Percentiles rank a stretch among this genome's conserved stretches.
These are phyloP conservation scores for Pulveroboletus sp. DNA, from an alignment of 768 basidiomycete species.

Conservation along the genomic window DNA sequence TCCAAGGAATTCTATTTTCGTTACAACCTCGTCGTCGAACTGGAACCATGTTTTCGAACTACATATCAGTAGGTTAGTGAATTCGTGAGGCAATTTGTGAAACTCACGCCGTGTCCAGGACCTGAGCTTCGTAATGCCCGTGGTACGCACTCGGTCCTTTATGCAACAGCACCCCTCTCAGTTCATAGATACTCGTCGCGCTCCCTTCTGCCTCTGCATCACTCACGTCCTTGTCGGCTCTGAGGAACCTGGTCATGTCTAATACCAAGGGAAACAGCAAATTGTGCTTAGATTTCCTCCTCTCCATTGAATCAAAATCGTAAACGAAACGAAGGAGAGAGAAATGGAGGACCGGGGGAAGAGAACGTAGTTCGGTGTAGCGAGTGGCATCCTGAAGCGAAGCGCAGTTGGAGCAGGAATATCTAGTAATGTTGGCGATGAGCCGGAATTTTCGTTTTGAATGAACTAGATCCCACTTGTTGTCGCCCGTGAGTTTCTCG, in stretches of 20 bases:
- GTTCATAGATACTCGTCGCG: conserved; percentile 56
- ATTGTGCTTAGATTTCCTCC: conserved; percentile 81
- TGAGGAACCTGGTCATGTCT: conserved; percentile 67
- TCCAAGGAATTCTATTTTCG: conserved; percentile 51
- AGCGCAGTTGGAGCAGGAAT: conserved; percentile 73
- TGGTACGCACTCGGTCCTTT: conserved; percentile 91
- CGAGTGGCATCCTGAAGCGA: conserved; percentile 75
- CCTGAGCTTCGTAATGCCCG: conserved; percentile 86
- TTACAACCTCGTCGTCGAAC: conserved; percentile 88
- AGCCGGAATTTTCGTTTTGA: background rate
- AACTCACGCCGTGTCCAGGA: conserved; percentile 64
- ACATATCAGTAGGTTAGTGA: conserved; percentile 3
- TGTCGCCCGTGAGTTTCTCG: conserved; percentile 77
- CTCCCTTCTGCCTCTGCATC: conserved; percentile 15
- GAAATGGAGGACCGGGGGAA: conserved; percentile 89
- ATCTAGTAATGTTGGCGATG: conserved; percentile 41
- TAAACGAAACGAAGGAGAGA: conserved; percentile 93
- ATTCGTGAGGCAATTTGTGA: background rate
- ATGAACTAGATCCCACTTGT: conserved; percentile 49
- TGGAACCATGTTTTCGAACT: conserved; percentile 79
- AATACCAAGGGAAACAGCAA: conserved; percentile 73
- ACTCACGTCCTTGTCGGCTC: conserved; percentile 21
- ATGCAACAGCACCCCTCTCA: conserved; percentile 83
- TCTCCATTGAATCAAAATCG: conserved; percentile 68
- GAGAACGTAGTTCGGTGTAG: conserved; percentile 58